These are phyloP conservation scores for Yamadazyma sp. DNA, from an alignment of 805 yeast genomes.

Conservation along the genomic window DNA sequence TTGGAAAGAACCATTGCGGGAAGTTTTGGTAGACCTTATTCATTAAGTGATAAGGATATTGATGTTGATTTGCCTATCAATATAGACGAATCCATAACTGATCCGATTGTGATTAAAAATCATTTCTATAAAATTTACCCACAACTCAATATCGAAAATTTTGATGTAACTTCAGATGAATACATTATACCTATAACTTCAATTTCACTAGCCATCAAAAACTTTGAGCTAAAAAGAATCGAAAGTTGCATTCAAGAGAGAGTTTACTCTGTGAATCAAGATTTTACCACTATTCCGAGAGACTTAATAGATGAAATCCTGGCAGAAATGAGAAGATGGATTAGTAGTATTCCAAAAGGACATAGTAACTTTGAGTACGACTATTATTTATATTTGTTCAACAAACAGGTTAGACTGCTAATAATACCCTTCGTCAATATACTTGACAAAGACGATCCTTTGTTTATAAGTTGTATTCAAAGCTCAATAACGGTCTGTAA, in stretches of 20 bases:
- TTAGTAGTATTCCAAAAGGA: slow-evolving; percentile 3
- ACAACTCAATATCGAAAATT: slow-evolving; percentile 4
- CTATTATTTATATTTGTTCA: slow-evolving; percentile 7
- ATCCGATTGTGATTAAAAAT: slow-evolving; percentile 2
- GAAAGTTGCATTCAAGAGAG: slow-evolving; percentile 7
- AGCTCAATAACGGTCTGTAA: slow-evolving; percentile 10
- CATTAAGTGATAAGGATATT: slow-evolving; percentile 8
- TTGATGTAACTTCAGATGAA: not conserved
- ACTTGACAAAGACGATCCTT: slow-evolving; percentile 5
- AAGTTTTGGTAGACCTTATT: slow-evolving; percentile 9
- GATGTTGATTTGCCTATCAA: slow-evolving; percentile 8
- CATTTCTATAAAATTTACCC: slow-evolving; percentile 7
- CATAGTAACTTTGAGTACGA: slow-evolving; percentile 4
- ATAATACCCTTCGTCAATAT: slow-evolving; percentile 5
- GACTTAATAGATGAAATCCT: slow-evolving; percentile 1
- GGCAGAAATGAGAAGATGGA: slow-evolving; percentile 8
- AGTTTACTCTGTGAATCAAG: slow-evolving; percentile 6
- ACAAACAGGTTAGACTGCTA: slow-evolving; percentile 6
- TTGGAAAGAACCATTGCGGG: slow-evolving; percentile 5
- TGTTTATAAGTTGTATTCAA: slow-evolving; percentile 7
- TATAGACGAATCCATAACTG: slow-evolving; percentile 6
- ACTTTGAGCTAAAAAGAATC: slow-evolving; percentile 3
- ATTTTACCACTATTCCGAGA: slow-evolving; percentile 4
- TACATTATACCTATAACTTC: slow-evolving; percentile 1
- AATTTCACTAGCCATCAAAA: slow-evolving; percentile 4